A percentile compares a stretch with the other conserved stretches of the same genome.
Evolutionary conservation across 345 rosid genomes (phyloP).

Genomic region (Stellera chamaejasme): DNA sequence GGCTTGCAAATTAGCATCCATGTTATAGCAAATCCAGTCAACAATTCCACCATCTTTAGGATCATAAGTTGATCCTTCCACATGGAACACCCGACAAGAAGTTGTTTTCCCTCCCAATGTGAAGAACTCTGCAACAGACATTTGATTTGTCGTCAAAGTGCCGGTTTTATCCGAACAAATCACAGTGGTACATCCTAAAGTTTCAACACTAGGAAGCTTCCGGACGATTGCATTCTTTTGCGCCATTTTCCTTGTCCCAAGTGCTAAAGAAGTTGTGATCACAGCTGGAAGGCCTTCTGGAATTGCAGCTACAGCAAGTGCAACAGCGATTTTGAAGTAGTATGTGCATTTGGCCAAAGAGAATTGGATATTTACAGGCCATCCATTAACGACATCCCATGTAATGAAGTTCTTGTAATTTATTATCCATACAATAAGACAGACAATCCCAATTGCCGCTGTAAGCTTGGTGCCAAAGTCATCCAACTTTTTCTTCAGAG

Average conservation of each 20-base stretch:
- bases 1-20: slow-evolving; percentile 86
- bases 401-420: slow-evolving; percentile 86
- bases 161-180: slow-evolving; percentile 95
- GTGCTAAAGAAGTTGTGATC: slow-evolving; percentile 90
- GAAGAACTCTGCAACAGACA: slow-evolving; percentile 75
- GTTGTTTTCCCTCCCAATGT: slow-evolving; percentile 69
- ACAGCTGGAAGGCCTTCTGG: slow-evolving; percentile 98
- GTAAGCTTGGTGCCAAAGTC: slow-evolving; percentile 85
- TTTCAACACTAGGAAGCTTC: slow-evolving; percentile 90
- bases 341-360: slow-evolving; percentile 97
- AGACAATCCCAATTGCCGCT: slow-evolving; percentile 63
- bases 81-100: slow-evolving; percentile 58
- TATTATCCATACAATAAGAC: slow-evolving; percentile 89
- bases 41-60: slow-evolving; percentile 79
- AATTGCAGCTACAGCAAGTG: slow-evolving; percentile 94
- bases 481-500: slow-evolving; percentile 88
- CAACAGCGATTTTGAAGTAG: slow-evolving; percentile 95
- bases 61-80: slow-evolving; percentile 74
- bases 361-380: slow-evolving; percentile 81
- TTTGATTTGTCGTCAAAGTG: slow-evolving; percentile 87
- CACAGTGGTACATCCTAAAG: slow-evolving; percentile 95
- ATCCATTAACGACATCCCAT: slow-evolving; percentile 93
- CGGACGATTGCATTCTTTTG: slow-evolving; percentile 93
- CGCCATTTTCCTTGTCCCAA: slow-evolving; percentile 96
- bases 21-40: slow-evolving; percentile 52